Percentiles rank a stretch among this genome's conserved stretches.
Conservation (phyloP, 108 stramenopile species). For the Nitzschia sp. region DNA sequence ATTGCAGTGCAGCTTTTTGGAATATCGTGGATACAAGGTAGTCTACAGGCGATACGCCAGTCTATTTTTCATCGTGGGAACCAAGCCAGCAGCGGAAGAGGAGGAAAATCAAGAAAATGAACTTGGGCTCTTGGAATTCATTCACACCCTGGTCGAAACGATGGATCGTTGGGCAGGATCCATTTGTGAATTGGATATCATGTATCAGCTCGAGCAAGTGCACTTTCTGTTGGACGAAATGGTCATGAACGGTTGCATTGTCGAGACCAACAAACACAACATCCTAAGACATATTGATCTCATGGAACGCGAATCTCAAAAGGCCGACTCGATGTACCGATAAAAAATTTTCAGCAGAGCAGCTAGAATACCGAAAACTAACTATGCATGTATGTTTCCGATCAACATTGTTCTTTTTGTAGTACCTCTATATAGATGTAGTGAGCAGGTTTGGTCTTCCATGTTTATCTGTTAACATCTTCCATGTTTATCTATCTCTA, state of each 20-base stretch:
- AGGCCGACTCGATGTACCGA: constrained; percentile 89
- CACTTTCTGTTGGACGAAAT: constrained; percentile 96
- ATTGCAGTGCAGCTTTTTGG: constrained; percentile 92
- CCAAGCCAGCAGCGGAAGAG: constrained; percentile 76
- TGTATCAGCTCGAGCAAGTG: constrained; percentile 96
- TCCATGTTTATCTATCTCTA: neutral
- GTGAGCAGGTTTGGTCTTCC: no score
- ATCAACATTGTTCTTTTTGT: neutral
- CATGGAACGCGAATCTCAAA: constrained; percentile 86
- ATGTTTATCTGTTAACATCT: no score
- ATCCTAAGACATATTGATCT: constrained; percentile 86
- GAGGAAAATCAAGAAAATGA: constrained; percentile 92
- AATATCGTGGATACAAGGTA: constrained; percentile 94
- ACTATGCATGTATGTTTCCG: neutral
- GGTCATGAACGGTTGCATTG: constrained; percentile 94
- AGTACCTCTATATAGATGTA: no score
- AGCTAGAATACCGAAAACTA: neutral
- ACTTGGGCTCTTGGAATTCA: constrained; percentile 94
- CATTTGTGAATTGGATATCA: constrained; percentile 95
- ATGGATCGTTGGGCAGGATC: constrained; percentile 84
- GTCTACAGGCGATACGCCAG: constrained; percentile 94
- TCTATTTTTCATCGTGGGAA: constrained; percentile 96
- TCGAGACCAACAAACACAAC: constrained; percentile 90
- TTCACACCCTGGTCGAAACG: constrained; percentile 92
- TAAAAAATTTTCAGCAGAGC: constrained; percentile 26